A percentile compares a stretch with the other conserved stretches of the same genome.
phyloP scores from a whole-genome alignment of 1,284 basidiomycete genomes.

The Sanghuangporus baumii region DNA sequence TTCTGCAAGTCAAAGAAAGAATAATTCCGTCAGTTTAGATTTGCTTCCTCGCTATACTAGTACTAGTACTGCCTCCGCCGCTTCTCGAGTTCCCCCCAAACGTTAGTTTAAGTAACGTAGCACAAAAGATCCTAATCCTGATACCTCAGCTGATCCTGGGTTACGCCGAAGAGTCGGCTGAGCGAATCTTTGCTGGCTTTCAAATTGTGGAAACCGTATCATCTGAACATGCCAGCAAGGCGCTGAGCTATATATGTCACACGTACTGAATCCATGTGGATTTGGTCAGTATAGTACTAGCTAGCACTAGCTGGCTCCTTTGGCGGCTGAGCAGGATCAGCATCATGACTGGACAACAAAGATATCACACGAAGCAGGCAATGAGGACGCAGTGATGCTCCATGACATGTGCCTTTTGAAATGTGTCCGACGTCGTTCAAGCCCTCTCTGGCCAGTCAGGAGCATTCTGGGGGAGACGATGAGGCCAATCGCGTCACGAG shows the following conservation, averaged over 20 bases:
- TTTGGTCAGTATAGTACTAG: neutral
- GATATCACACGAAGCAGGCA: neutral
- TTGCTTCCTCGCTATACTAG: neutral
- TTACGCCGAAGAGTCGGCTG: neutral
- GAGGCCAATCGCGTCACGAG: too few relatives aligned
- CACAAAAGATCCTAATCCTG: neutral
- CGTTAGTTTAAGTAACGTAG: neutral
- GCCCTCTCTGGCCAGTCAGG: too few relatives aligned
- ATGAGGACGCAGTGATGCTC: too few relatives aligned
- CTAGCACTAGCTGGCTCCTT: neutral
- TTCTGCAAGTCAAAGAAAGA: neutral
- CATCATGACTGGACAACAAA: neutral
- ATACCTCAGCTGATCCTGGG: neutral
- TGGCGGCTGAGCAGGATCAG: neutral
- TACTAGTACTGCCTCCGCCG: neutral
- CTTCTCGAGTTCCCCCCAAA: neutral
- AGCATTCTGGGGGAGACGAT: too few relatives aligned
- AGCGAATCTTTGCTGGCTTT: neutral
- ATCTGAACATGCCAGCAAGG: neutral
- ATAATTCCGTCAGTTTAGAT: neutral
- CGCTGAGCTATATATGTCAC: neutral
- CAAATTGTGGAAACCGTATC: neutral
- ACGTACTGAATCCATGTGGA: neutral
- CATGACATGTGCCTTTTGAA: too few relatives aligned
- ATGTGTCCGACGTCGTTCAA: too few relatives aligned